Evolutionary conservation across 495 filamentous ascomycete genomes (phyloP), one percentile per base, ranked within the genome.

Genomic region (Penicillium roqueforti): DNA sequence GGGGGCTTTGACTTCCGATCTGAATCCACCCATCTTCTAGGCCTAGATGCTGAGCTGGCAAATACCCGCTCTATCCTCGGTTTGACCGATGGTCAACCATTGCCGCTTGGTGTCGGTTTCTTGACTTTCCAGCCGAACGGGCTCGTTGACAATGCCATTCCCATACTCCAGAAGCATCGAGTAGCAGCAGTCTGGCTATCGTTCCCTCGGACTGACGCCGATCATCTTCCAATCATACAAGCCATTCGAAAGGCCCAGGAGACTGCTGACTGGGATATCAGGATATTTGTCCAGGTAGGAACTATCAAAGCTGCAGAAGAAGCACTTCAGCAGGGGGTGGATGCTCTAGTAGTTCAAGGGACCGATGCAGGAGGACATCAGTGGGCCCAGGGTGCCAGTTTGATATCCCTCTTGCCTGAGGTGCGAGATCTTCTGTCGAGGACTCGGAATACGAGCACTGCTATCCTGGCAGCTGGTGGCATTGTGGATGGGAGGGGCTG

Each of bases 1-100:
- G 87, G 59, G n/a, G 65, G 86, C 32, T 83, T 90, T 57, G 80
- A 83, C 62, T 91, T 91, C 76, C 85, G 84, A 0, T 82, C 87
- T 1, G 43, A 67, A 4, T 71, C 77, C 54, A 83, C 85, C 10
- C 83, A 84, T 63, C 76, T 92, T n/a, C 78, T 82, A 59, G 82
- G 85, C 60, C 76, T 91, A 13, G 80, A 90, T 55, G 76, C 81
- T 42, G 82, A 88, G 43, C 81, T 84, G 16, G 80, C 88, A 51
- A 76, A 81, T 57, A 81, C 83, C 54, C 78, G 83, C 34, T 80
- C 86, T 8, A 74, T 69, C 60, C 66, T 90, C 41, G 43, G 76
- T 63, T 83, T 51, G 85, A 87, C 59, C 67, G 59, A 11, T 78
- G 73, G 13, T 0, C 0, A 81, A 80, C 39, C 60, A 28, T 70